Evolutionary conservation across 148 eudicot genomes (phyloP).

Genomic region (Silene uniflora): DNA sequence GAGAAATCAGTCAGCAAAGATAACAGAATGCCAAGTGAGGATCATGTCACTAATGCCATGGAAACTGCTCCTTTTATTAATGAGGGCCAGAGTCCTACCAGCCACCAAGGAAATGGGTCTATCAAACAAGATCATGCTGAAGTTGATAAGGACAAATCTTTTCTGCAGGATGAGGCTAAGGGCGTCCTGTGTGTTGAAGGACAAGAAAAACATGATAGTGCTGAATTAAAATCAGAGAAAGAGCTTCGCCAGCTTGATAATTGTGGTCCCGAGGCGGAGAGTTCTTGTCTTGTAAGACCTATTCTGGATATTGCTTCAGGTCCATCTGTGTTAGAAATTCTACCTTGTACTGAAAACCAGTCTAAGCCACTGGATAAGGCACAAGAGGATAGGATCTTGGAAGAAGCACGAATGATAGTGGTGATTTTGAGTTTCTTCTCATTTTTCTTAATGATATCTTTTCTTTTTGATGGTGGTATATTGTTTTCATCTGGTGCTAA

Average conservation of each 20-base stretch:
- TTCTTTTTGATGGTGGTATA: constrained; percentile 10
- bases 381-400: constrained; percentile 77
- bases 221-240: constrained; percentile 35
- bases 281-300: constrained; percentile 26
- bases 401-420: constrained; percentile 82
- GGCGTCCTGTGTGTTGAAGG: constrained; percentile 23
- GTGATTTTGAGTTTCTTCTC: constrained; percentile 35
- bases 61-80: constrained; percentile 28
- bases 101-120: constrained; percentile 39
- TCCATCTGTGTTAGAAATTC: constrained; percentile 32
- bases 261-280: constrained; percentile 28
- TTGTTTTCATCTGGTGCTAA: constrained; percentile 7
- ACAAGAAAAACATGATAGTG: constrained; percentile 27
- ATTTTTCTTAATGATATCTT: constrained; percentile 12
- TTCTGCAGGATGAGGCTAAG: constrained; percentile 35
- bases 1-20: constrained; percentile 31
- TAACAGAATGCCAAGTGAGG: constrained; percentile 32
- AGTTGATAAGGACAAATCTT: constrained; percentile 25
- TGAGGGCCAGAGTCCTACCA: constrained; percentile 27
- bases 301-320: constrained; percentile 30
- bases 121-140: constrained; percentile 36
- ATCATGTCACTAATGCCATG: constrained; percentile 32
- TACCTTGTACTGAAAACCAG: constrained; percentile 37
- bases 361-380: constrained; percentile 45
- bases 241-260: constrained; percentile 25